Evolutionary conservation across 2,329 filamentous ascomycete species (phyloP).

Genomic region (Fusarium solani-melongenae): DNA sequence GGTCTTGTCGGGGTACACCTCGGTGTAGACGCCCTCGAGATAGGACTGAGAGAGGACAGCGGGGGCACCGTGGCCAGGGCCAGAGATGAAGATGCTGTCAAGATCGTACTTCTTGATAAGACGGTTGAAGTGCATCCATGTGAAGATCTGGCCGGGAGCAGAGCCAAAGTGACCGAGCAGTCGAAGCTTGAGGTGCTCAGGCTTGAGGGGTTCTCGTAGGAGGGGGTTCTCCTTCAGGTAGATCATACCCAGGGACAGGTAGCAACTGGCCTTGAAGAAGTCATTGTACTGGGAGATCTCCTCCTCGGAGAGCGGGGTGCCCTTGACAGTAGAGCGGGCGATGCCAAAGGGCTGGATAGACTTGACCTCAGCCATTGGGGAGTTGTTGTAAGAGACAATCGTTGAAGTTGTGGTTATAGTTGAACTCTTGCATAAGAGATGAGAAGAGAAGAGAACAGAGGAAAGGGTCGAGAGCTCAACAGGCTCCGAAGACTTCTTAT

Average conservation of each 20-base stretch:
- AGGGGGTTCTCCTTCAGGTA: slow-evolving; percentile 81
- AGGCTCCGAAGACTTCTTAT: slow-evolving; percentile 39
- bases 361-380: slow-evolving; percentile 56
- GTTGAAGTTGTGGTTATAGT: slow-evolving; percentile 13
- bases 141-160: slow-evolving; percentile 83
- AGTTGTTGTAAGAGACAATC: slow-evolving; percentile 21
- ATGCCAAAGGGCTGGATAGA: slow-evolving; percentile 73
- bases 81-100: slow-evolving; percentile 78
- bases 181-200: slow-evolving; percentile 78
- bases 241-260: slow-evolving; percentile 83
- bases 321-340: slow-evolving; percentile 73
- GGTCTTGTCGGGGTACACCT: slow-evolving; percentile 80
- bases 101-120: slow-evolving; percentile 84
- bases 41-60: slow-evolving; percentile 81
- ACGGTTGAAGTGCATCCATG: slow-evolving; percentile 85
- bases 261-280: slow-evolving; percentile 80
- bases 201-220: slow-evolving; percentile 73
- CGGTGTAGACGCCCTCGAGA: slow-evolving; percentile 80
- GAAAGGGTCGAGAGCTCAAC: background rate
- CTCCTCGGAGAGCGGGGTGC: slow-evolving; percentile 70
- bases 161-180: slow-evolving; percentile 84
- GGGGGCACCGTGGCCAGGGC: slow-evolving; percentile 82
- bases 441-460: slow-evolving; percentile 30
- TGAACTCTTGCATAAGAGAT: slow-evolving; percentile 42
- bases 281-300: slow-evolving; percentile 76